Evolutionary conservation across 2,329 filamentous ascomycete species (phyloP).

Genomic region (Lachnellula arida): DNA sequence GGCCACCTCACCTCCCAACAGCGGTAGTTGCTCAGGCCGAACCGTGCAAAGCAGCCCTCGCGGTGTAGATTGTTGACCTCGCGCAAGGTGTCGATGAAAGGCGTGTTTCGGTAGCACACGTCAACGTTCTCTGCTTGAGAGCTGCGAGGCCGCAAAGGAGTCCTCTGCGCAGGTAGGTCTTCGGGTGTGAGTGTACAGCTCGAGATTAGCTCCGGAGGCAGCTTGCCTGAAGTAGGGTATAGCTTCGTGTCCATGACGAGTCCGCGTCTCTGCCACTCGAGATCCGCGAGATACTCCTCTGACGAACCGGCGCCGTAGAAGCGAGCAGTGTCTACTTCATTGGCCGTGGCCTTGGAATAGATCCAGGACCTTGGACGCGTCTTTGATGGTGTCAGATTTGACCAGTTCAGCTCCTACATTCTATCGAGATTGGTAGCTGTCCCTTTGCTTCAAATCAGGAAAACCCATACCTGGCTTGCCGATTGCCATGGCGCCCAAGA

Average conservation of each 20-base stretch:
- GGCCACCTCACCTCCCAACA: slow-evolving; percentile 28
- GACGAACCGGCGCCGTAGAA: slow-evolving; percentile 60
- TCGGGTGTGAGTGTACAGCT: slow-evolving; percentile 42
- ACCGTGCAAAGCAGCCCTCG: slow-evolving; percentile 35
- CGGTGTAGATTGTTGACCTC: slow-evolving; percentile 32
- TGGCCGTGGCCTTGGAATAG: slow-evolving; percentile 60
- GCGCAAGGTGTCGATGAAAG: slow-evolving; percentile 28
- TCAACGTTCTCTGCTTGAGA: slow-evolving; percentile 43
- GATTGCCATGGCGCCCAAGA: slow-evolving; percentile 22
- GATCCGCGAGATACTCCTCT: slow-evolving; percentile 55
- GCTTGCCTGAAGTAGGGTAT: slow-evolving; percentile 12
- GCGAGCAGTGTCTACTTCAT: slow-evolving; percentile 66
- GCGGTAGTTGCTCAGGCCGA: slow-evolving; percentile 54
- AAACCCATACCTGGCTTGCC: slow-evolving; percentile 3
- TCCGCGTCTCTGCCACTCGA: slow-evolving; percentile 58
- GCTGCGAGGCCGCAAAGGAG: slow-evolving; percentile 48
- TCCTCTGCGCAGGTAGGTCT: slow-evolving; percentile 42
- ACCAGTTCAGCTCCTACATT: slow-evolving; percentile 13
- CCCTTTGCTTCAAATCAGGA: slow-evolving; percentile 15
- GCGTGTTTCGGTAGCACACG: slow-evolving; percentile 25
- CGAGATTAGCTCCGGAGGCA: background rate
- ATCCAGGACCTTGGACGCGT: slow-evolving; percentile 57
- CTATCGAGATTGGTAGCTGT: slow-evolving; percentile 5
- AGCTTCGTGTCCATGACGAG: slow-evolving; percentile 57
- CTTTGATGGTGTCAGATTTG: slow-evolving; percentile 33